Evolutionary conservation across 805 yeast species (phyloP).

Genomic region (Metschnikowia cubensis): DNA sequence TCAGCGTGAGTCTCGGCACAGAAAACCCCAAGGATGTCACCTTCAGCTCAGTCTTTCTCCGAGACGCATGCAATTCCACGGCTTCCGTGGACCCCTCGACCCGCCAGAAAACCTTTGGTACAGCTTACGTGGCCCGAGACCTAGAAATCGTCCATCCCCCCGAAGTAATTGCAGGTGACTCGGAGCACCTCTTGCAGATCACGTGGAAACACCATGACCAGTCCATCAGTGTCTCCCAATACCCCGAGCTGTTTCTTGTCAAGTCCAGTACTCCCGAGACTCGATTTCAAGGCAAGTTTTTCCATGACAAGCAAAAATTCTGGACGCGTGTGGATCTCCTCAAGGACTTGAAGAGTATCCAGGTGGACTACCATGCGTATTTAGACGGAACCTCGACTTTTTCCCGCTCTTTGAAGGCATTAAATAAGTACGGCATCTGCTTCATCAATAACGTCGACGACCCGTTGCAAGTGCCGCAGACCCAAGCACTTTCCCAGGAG

Average conservation of each 20-base stretch:
- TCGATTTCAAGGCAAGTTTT: constrained; percentile 35
- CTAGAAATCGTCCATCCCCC: constrained; percentile 37
- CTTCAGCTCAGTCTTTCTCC: constrained; percentile 51
- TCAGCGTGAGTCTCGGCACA: constrained; percentile 21
- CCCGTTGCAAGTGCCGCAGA: constrained; percentile 25
- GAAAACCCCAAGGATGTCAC: constrained; percentile 22
- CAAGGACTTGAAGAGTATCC: constrained; percentile 17
- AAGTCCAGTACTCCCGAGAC: constrained; percentile 34
- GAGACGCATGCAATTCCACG: constrained; percentile 57
- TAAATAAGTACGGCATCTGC: constrained; percentile 55
- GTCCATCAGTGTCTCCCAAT: constrained; percentile 27
- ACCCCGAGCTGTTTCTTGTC: constrained; percentile 45
- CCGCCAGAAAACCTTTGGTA: constrained; percentile 62
- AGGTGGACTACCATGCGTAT: constrained; percentile 39
- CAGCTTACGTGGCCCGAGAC: constrained; percentile 42
- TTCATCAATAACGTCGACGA: constrained; percentile 53
- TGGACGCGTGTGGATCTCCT: constrained; percentile 40
- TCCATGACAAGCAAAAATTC: constrained; percentile 26
- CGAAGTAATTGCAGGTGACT: constrained; percentile 20
- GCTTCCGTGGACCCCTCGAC: constrained; percentile 51
- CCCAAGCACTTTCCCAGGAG: constrained; percentile 34
- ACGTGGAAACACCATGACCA: constrained; percentile 32
- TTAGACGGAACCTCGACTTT: constrained; percentile 29
- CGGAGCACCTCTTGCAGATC: constrained; percentile 34
- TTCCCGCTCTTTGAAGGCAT: constrained; percentile 35